Percentiles rank a stretch among this genome's conserved stretches.
Conservation (phyloP, 139 green algal species). For the Chlamydomonas sphaeroides region DNA sequence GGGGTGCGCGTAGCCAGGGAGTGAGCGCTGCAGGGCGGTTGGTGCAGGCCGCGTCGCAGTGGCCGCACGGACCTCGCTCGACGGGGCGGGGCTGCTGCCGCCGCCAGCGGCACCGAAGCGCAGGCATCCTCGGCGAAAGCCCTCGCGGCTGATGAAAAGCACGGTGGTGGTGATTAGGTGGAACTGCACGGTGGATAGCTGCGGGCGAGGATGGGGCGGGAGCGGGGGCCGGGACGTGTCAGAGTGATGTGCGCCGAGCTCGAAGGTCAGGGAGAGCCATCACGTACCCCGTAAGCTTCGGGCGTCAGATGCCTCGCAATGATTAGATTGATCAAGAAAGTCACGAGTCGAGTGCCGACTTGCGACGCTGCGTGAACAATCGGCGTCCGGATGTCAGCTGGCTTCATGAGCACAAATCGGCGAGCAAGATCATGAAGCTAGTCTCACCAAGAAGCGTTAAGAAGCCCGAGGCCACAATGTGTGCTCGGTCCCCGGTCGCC, state of each 20-base stretch:
- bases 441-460: constrained; percentile 63
- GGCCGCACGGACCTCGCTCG: too few relatives aligned
- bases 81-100: too few relatives aligned
- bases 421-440: not conserved
- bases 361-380: constrained; percentile 77
- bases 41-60: too few relatives aligned
- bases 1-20: too few relatives aligned
- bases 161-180: constrained; percentile 92
- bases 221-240: too few relatives aligned
- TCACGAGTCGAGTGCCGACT: constrained; percentile 78
- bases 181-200: constrained; percentile 87
- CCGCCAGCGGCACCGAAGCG: constrained; percentile 47
- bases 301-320: constrained; percentile 77
- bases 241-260: too few relatives aligned
- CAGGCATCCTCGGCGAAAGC: constrained; percentile 86
- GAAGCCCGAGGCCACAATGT: constrained; percentile 54
- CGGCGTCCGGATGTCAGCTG: not conserved
- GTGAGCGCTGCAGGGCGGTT: too few relatives aligned
- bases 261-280: not conserved
- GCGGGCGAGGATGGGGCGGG: not conserved
- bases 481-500: not conserved
- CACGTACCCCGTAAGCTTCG: constrained; percentile 83
- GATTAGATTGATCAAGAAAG: constrained; percentile 87
- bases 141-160: constrained; percentile 87
- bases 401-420: not conserved